Evolutionary conservation across 2,329 filamentous ascomycete genomes (phyloP), one percentile per base, ranked within the genome.

Genomic region (Ophiosphaerella narmari): DNA sequence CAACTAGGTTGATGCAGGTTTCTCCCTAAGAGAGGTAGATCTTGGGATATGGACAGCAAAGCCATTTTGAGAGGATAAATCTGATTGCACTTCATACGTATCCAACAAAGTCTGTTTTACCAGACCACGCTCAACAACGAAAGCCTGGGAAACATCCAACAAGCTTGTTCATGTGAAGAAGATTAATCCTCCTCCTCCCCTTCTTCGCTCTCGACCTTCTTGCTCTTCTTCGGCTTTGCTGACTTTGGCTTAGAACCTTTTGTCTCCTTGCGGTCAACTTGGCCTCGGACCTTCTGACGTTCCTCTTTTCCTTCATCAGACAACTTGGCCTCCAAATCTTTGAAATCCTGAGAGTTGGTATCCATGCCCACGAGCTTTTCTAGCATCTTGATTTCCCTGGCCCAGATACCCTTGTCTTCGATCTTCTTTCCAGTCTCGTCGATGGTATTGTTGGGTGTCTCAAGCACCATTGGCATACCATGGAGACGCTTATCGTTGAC

Each of bases 371-470:
- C 88, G 43, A 99, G 78, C 39, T 86, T 86, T 75, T 99, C 94
- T 5, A 99, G 81, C 57, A 97, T 78, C 77, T 97, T 97, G 75
- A 99, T 97, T 77, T 99, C 94, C 39, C 86, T 82, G 1, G 92
- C 91, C 92, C 93, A 97, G 13, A 97, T 82, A 45, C 83, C 79
- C 72, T 87, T 90, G 72, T 97, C 91, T 66, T 96, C 89, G 33
- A 86, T 73, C 24, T 80, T 80, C 64, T 79, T 80, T 37, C 87
- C 88, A 57, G 86, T 80, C 40, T 80, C 76, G 14, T 83, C 86
- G 39, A 84, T 83, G 33, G 81, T 81, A 54, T 95, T 90, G 55
- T 94, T 93, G 5, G 94, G 94, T n/a, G 94, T 99, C 78, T 99
- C 94, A 7, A 99, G 82, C 2, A 99, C 86, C 85, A 99, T 91